phyloP scores from a whole-genome alignment of 257 asterid species.

The Sherardia arvensis region DNA sequence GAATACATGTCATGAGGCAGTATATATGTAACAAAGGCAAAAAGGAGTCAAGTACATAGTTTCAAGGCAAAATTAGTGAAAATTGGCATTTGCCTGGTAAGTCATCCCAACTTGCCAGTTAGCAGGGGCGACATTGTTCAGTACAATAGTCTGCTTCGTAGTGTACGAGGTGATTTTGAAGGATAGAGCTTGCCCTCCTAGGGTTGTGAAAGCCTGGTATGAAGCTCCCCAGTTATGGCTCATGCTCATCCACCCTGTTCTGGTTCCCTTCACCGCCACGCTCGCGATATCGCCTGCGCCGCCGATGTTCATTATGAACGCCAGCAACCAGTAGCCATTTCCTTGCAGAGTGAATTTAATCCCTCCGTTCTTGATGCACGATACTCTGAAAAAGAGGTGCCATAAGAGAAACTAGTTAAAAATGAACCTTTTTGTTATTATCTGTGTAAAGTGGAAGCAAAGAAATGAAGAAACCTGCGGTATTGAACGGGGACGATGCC shows the following conservation, averaged over 20 bases:
- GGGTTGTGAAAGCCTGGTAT: conserved; percentile 59
- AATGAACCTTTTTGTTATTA: too few species aligned
- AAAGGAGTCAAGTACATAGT: neutral
- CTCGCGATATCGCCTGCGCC: conserved; percentile 60
- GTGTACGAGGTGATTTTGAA: conserved; percentile 60
- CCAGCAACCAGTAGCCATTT: conserved; percentile 75
- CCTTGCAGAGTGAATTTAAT: conserved; percentile 53
- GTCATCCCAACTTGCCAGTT: conserved; percentile 52
- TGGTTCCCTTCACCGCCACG: conserved; percentile 71
- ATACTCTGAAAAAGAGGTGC: conserved; percentile 27
- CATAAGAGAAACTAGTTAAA: neutral
- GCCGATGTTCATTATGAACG: conserved; percentile 67
- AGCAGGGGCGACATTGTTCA: conserved; percentile 59
- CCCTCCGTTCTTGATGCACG: conserved; percentile 46
- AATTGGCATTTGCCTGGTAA: conserved; percentile 36
- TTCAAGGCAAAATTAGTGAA: conserved; percentile 29
- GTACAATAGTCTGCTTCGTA: conserved; percentile 38
- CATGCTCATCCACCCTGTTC: conserved; percentile 71
- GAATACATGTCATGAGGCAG: neutral
- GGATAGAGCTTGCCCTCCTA: conserved; percentile 63
- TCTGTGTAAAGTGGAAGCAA: too few species aligned
- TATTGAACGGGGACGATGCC: conserved; percentile 67
- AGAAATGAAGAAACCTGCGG: conserved; percentile 38
- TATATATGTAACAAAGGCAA: neutral
- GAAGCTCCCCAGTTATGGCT: conserved; percentile 97